These are phyloP conservation scores for Mollisia scopiformis DNA, from an alignment of 2,329 filamentous ascomycete genomes.

Conservation along the genomic window DNA sequence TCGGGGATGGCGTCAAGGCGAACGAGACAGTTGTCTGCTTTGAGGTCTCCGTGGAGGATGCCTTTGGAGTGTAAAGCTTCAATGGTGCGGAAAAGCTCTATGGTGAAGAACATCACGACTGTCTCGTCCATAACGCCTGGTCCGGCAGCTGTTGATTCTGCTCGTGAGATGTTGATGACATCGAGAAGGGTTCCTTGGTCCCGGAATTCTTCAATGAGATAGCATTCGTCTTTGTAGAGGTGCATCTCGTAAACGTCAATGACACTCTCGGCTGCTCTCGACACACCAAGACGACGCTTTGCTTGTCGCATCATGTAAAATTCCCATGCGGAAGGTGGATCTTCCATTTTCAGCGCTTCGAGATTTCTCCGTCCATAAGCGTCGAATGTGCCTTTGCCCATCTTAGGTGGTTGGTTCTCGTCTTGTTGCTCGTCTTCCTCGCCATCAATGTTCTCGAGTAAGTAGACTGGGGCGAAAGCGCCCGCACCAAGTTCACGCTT, in stretches of 20 bases:
- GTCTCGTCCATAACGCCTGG: slow-evolving; percentile 82
- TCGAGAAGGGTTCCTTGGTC: slow-evolving; percentile 94
- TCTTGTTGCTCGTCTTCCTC: slow-evolving; percentile 50
- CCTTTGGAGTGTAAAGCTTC: slow-evolving; percentile 81
- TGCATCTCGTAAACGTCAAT: slow-evolving; percentile 89
- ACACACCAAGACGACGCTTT: slow-evolving; percentile 73
- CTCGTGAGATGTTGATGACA: slow-evolving; percentile 83
- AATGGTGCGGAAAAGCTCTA: slow-evolving; percentile 88
- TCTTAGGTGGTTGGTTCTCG: slow-evolving; percentile 46
- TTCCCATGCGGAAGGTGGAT: slow-evolving; percentile 88
- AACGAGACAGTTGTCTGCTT: slow-evolving; percentile 92
- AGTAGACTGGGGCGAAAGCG: slow-evolving; percentile 93
- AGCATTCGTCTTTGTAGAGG: slow-evolving; percentile 86
- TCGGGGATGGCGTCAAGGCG: slow-evolving; percentile 67
- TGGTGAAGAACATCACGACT: slow-evolving; percentile 91
- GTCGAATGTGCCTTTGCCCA: slow-evolving; percentile 67
- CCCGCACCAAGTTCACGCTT: slow-evolving; percentile 88
- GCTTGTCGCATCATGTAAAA: slow-evolving; percentile 92
- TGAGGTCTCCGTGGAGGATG: slow-evolving; percentile 90
- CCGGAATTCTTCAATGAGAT: slow-evolving; percentile 84
- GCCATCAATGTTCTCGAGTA: slow-evolving; percentile 74
- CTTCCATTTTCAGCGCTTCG: slow-evolving; percentile 94
- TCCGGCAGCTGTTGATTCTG: slow-evolving; percentile 58
- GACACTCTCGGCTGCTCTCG: slow-evolving; percentile 76
- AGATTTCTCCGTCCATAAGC: slow-evolving; percentile 55